Evolutionary conservation across 805 yeast species (phyloP).

Genomic region (Candida tallmaniae): DNA sequence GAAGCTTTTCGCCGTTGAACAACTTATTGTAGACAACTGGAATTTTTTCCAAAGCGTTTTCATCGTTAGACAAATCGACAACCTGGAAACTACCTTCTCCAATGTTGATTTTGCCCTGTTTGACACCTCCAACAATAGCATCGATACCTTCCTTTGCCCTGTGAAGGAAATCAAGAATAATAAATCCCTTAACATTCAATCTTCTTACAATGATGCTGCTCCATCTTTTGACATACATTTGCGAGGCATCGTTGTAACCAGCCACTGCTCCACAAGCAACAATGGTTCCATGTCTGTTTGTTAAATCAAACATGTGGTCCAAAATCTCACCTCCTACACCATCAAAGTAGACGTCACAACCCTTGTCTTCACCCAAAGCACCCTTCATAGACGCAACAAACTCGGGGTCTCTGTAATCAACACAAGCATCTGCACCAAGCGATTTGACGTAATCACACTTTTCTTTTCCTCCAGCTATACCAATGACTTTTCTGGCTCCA

Average conservation of each 20-base stretch:
- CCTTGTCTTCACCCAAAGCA: slow-evolving; percentile 31
- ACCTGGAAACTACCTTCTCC: slow-evolving; percentile 15
- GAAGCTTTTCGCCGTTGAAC: slow-evolving; percentile 40
- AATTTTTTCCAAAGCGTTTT: slow-evolving; percentile 28
- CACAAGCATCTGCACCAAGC: slow-evolving; percentile 48
- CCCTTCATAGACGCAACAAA: slow-evolving; percentile 12
- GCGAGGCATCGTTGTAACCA: slow-evolving; percentile 27
- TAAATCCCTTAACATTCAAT: slow-evolving; percentile 18
- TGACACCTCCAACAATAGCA: slow-evolving; percentile 11
- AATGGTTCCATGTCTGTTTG: slow-evolving; percentile 18
- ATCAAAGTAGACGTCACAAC: slow-evolving; percentile 29
- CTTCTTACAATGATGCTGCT: slow-evolving; percentile 16
- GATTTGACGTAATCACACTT: slow-evolving; percentile 52
- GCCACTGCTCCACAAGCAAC: slow-evolving; percentile 29
- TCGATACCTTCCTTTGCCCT: slow-evolving; percentile 11
- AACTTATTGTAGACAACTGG: slow-evolving; percentile 47
- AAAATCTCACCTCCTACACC: slow-evolving; percentile 23
- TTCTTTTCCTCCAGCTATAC: slow-evolving; percentile 34
- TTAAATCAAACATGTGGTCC: slow-evolving; percentile 13
- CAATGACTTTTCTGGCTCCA: slow-evolving; percentile 24
- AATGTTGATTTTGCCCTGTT: background rate
- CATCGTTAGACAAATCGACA: slow-evolving; percentile 30
- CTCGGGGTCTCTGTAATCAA: slow-evolving; percentile 48
- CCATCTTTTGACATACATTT: slow-evolving; percentile 19
- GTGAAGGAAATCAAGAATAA: slow-evolving; percentile 15